phyloP scores from a whole-genome alignment of 495 filamentous ascomycete genomes.

The Trichoderma orchidacearum region DNA sequence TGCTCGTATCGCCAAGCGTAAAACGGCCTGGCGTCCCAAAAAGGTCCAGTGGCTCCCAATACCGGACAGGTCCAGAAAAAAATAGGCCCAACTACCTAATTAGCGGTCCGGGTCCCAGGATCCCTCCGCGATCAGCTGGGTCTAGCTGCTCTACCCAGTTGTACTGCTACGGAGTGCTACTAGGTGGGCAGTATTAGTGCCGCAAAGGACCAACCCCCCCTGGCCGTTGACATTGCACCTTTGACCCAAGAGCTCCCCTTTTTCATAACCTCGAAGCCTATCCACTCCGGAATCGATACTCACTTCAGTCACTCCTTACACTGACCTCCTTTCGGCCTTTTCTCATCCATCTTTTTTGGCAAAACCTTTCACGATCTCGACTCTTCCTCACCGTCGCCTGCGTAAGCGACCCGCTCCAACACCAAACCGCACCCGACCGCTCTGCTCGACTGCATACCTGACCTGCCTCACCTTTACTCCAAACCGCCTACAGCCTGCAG shows the following conservation, averaged over 20 bases:
- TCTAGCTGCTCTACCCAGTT: background rate
- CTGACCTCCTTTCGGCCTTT: background rate
- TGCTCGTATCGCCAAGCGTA: background rate
- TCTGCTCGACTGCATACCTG: background rate
- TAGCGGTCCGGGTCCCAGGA: background rate
- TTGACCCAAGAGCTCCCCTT: background rate
- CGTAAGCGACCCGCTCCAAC: background rate
- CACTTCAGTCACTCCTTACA: slow-evolving; percentile 6
- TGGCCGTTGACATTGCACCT: background rate
- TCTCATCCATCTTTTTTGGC: background rate
- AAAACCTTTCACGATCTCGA: background rate
- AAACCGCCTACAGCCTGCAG: background rate
- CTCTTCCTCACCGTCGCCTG: background rate
- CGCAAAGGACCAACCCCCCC: background rate
- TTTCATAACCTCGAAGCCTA: background rate
- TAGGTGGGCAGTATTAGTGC: background rate
- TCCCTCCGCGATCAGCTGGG: background rate
- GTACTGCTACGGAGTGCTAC: background rate
- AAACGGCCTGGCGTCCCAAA: background rate
- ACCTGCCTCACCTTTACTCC: background rate
- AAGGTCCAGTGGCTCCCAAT: background rate
- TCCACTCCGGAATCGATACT: background rate
- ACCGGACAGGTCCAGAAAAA: no score
- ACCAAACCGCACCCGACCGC: background rate
- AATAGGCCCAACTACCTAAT: background rate